A percentile compares a stretch with the other conserved stretches of the same genome.
phyloP scores from a whole-genome alignment of 305 asterid species.

The Euphrasia arctica region DNA sequence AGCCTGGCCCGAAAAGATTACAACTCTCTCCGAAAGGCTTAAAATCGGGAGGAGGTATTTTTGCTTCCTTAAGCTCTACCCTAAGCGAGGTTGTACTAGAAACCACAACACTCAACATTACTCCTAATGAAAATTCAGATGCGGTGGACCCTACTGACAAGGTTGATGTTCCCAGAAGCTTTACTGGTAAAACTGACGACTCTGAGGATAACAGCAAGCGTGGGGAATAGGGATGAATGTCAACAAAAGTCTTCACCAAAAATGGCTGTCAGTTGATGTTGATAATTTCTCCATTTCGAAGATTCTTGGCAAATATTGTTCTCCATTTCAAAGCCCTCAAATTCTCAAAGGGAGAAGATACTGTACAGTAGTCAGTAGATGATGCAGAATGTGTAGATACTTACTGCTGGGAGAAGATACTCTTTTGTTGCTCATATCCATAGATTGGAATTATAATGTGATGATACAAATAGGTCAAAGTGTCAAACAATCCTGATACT shows the following conservation, averaged over 20 bases:
- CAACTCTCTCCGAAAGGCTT: slow-evolving; percentile 51
- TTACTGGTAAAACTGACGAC: slow-evolving; percentile 38
- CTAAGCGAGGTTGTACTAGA: slow-evolving; percentile 46
- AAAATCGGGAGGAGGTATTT: slow-evolving; percentile 67
- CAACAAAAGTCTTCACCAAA: slow-evolving; percentile 73
- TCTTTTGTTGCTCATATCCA: too few species aligned
- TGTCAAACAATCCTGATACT: not conserved
- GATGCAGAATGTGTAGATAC: slow-evolving; percentile 29
- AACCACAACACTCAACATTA: not conserved
- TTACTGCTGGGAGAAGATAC: not conserved
- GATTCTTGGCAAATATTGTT: slow-evolving; percentile 21
- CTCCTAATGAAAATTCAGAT: slow-evolving; percentile 31
- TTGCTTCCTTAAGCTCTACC: slow-evolving; percentile 75
- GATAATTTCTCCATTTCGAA: slow-evolving; percentile 30
- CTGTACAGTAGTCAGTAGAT: slow-evolving; percentile 31
- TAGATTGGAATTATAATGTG: slow-evolving; percentile 28
- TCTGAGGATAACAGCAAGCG: slow-evolving; percentile 39
- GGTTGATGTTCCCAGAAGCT: slow-evolving; percentile 43
- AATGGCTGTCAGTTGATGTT: slow-evolving; percentile 81
- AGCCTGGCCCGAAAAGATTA: slow-evolving; percentile 61
- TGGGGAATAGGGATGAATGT: slow-evolving; percentile 43
- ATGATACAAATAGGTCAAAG: slow-evolving; percentile 3
- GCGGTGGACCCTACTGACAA: slow-evolving; percentile 31
- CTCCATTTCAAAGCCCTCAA: slow-evolving; percentile 25
- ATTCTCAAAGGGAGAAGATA: slow-evolving; percentile 15